These are phyloP conservation scores for Camellia japonica DNA, from an alignment of 148 eudicot genomes.

Conservation along the genomic window DNA sequence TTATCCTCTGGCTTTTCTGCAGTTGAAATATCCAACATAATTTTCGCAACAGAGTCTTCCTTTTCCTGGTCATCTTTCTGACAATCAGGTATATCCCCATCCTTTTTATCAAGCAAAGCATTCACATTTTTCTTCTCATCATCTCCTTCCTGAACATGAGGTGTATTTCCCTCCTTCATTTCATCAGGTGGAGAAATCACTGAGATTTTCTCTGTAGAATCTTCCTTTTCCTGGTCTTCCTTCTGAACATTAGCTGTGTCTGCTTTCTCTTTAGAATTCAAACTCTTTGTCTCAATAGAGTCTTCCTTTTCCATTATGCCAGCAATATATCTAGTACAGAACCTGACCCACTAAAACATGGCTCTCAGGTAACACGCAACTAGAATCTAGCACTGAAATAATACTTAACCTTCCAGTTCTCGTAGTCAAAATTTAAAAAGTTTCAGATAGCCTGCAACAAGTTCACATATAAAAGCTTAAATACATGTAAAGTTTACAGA, in stretches of 20 bases:
- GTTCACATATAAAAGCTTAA: too few relatives aligned
- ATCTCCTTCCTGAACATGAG: slow-evolving; percentile 11
- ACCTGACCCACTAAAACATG: slow-evolving; percentile 4
- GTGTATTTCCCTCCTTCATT: background rate
- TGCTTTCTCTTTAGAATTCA: slow-evolving; percentile 16
- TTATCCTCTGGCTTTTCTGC: slow-evolving; percentile 15
- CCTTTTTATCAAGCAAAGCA: slow-evolving; percentile 8
- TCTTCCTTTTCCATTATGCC: slow-evolving; percentile 16
- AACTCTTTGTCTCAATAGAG: background rate
- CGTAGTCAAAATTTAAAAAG: background rate
- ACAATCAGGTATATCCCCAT: slow-evolving; percentile 4
- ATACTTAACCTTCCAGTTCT: background rate
- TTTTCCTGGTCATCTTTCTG: slow-evolving; percentile 13
- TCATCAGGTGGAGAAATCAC: background rate
- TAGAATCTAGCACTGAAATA: background rate
- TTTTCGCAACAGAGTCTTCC: background rate
- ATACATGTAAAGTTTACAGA: slow-evolving; percentile 5
- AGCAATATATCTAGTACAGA: background rate
- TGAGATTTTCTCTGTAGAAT: slow-evolving; percentile 9
- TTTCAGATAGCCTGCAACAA: background rate
- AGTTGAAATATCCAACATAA: background rate
- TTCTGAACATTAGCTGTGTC: background rate
- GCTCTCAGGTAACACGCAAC: background rate
- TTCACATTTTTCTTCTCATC: background rate
- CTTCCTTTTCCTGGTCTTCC: slow-evolving; percentile 14